A percentile compares a stretch with the other conserved stretches of the same genome.
These are phyloP conservation scores for Murraya koenigii DNA, from an alignment of 345 rosid genomes.

Conservation along the genomic window DNA sequence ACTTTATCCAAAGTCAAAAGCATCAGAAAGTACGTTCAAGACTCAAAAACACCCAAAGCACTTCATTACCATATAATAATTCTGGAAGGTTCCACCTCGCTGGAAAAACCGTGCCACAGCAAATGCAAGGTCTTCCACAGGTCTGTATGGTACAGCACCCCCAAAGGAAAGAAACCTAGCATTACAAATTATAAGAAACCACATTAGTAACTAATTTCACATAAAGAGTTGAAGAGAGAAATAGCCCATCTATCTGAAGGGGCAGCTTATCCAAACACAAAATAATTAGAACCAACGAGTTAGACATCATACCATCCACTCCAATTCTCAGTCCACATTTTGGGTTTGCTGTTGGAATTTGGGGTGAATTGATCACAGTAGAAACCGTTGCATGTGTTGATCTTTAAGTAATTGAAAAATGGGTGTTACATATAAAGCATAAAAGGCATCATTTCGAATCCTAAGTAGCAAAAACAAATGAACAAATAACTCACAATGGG, in stretches of 20 bases:
- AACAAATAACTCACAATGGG: constrained; percentile 59
- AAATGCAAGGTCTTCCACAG: constrained; percentile 89
- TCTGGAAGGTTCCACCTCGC: constrained; percentile 94
- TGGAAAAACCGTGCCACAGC: constrained; percentile 91
- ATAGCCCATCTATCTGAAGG: background rate
- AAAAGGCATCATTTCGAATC: background rate
- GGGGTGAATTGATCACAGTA: constrained; percentile 98
- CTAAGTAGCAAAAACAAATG: background rate
- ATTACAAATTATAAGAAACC: constrained; percentile 13
- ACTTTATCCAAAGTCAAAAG: background rate
- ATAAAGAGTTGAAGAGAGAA: background rate
- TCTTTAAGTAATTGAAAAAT: constrained; percentile 40
- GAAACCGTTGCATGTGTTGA: constrained; percentile 95
- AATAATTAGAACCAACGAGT: constrained; percentile 5
- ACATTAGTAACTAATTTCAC: background rate
- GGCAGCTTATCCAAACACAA: constrained; percentile 8
- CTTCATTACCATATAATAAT: constrained; percentile 85
- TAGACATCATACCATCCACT: constrained; percentile 71
- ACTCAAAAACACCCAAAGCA: background rate
- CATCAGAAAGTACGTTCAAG: background rate
- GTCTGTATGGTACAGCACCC: constrained; percentile 80
- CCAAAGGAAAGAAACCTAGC: constrained; percentile 79
- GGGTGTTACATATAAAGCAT: background rate
- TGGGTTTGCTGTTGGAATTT: constrained; percentile 76
- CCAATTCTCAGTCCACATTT: constrained; percentile 99